Base-by-base conservation (phyloP, 805 yeast species). In the Candida ovalis region DNA sequence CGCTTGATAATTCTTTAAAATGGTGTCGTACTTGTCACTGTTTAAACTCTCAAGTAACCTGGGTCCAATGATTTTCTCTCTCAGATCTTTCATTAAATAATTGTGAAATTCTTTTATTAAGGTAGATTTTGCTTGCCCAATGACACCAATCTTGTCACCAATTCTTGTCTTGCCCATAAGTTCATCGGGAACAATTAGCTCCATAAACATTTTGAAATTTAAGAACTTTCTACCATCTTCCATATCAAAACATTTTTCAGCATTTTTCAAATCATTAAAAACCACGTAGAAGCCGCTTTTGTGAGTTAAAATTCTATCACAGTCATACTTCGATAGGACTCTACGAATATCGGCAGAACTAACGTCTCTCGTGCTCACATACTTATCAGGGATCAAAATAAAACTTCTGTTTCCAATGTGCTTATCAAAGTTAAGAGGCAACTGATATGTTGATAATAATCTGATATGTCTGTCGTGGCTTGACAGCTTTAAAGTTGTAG, bases 61-160 rank as follows among this genome's bases (percentile, higher is more conserved):
- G 0, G 94, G 88, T 0, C 86, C 90, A 22, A 88, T 76, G 3
- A 86, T 67, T 50, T 88, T 77, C 58, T 82, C 92, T 54, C 86
- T 73, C 22, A 89, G 77, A 66, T 89, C 96, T 51, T 84, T 84
- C 19, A 81, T 68, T 40, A 89, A 63, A 42, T 82, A 81, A 10
- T 71, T 69, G 50, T 79, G 80, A 44, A 89, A 73, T 54, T 89
- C 96, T 47, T 77, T 79, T 23, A 82, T 61, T 42, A 90, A 69
- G 45, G 75, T 67, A 21, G 74, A 68, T 1, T 78, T 72, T 0
- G 96, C 84, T 42, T 82, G 87, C 18, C 77, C 78, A 2, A 82
- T 67, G 1, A 80, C 72, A 48, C 60, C 59, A 24, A 59, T 50
- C 46, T 55, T 56, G 12, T 52, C 55, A 2, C 67, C 68, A n/a